A percentile compares a stretch with the other conserved stretches of the same genome.
Conservation (phyloP, 306 rosid species). For the Trifolium dubium region DNA sequence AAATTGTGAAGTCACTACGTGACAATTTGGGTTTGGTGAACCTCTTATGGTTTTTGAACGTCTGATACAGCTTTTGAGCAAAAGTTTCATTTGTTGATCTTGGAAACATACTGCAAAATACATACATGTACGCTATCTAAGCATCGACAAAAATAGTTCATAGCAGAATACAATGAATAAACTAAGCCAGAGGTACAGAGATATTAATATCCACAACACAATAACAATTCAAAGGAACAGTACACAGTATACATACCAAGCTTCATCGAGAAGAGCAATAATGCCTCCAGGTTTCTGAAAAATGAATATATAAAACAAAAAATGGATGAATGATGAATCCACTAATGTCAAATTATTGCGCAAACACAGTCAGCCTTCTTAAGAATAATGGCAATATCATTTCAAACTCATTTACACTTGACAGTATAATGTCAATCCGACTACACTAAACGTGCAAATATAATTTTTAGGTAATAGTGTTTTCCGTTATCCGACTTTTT, state of each 20-base stretch:
- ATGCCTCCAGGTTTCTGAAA: slow-evolving; percentile 99
- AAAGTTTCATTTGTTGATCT: slow-evolving; percentile 99
- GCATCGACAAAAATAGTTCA: slow-evolving; percentile 26
- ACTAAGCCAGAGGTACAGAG: slow-evolving; percentile 23
- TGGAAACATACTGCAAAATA: slow-evolving; percentile 91
- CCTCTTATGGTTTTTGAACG: slow-evolving; percentile 91
- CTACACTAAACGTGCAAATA: slow-evolving; percentile 26
- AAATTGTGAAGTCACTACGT: slow-evolving; percentile 94
- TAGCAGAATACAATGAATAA: slow-evolving; percentile 32
- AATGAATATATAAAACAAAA: slow-evolving; percentile 37
- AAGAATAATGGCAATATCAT: slow-evolving; percentile 29
- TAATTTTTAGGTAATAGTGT: slow-evolving; percentile 26
- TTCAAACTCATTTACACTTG: slow-evolving; percentile 2
- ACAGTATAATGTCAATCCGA: slow-evolving; percentile 19
- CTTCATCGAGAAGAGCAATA: slow-evolving; percentile 97
- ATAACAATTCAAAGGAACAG: slow-evolving; percentile 32
- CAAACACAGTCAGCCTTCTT: slow-evolving; percentile 5
- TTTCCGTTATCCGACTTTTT: slow-evolving; percentile 13
- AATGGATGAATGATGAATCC: slow-evolving; percentile 23
- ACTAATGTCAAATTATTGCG: slow-evolving; percentile 29
- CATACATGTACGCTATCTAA: slow-evolving; percentile 37
- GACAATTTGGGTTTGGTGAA: slow-evolving; percentile 92
- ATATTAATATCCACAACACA: slow-evolving; percentile 29
- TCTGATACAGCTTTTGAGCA: slow-evolving; percentile 94
- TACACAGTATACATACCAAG: slow-evolving; percentile 70